Evolutionary conservation across 2,329 filamentous ascomycete species (phyloP).

Genomic region (Talaromyces atroroseus): DNA sequence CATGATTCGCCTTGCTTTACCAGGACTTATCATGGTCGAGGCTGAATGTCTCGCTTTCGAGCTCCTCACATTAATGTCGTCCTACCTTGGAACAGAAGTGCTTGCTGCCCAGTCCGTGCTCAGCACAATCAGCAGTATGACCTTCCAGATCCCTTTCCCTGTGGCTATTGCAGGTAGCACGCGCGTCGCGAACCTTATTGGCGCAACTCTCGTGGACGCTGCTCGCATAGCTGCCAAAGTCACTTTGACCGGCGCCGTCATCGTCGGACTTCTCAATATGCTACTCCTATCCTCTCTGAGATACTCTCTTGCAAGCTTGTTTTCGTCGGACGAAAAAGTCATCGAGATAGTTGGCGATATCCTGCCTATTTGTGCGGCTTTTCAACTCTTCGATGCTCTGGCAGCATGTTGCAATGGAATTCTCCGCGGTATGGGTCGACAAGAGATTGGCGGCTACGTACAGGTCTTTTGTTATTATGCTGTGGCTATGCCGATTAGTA

Average conservation of each 20-base stretch:
- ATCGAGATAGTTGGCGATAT: slow-evolving; percentile 62
- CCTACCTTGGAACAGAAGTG: slow-evolving; percentile 70
- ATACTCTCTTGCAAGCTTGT: slow-evolving; percentile 68
- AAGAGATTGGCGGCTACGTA: slow-evolving; percentile 83
- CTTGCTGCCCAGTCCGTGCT: slow-evolving; percentile 86
- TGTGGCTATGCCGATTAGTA: slow-evolving; percentile 77
- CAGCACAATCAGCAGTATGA: slow-evolving; percentile 69
- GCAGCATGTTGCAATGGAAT: slow-evolving; percentile 77
- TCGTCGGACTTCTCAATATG: slow-evolving; percentile 77
- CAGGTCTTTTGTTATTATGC: slow-evolving; percentile 83
- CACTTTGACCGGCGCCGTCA: slow-evolving; percentile 58
- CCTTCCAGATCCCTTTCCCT: slow-evolving; percentile 89
- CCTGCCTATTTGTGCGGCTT: slow-evolving; percentile 75
- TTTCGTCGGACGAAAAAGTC: slow-evolving; percentile 68
- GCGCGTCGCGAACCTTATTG: slow-evolving; percentile 85
- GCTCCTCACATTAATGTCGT: slow-evolving; percentile 75
- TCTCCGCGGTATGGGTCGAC: slow-evolving; percentile 77
- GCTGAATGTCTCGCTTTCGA: slow-evolving; percentile 94
- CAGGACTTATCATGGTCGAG: slow-evolving; percentile 88
- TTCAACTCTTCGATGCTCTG: slow-evolving; percentile 84
- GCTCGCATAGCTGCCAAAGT: slow-evolving; percentile 78
- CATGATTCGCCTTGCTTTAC: slow-evolving; percentile 82
- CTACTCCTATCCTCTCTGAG: slow-evolving; percentile 63
- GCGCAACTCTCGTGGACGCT: slow-evolving; percentile 72
- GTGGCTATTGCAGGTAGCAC: slow-evolving; percentile 84